Percentiles rank a stretch among this genome's conserved stretches.
phyloP scores from a whole-genome alignment of 768 basidiomycete species.

The Boletus pseudopeckii region DNA sequence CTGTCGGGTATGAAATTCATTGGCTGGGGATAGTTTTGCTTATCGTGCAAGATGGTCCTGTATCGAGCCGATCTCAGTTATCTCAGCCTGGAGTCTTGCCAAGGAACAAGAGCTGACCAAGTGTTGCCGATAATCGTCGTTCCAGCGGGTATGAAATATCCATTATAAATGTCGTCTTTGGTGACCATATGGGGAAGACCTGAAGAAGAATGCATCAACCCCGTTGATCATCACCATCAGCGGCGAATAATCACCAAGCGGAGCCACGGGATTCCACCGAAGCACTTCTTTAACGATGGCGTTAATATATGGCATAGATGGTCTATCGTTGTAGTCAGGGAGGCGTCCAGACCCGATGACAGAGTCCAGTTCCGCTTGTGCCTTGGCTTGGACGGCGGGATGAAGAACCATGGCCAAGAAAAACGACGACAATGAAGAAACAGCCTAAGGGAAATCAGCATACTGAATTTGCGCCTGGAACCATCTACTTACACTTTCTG shows the following conservation, averaged over 20 bases:
- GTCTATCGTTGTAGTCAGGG: slow-evolving; percentile 31
- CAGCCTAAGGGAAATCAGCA: slow-evolving; percentile 20
- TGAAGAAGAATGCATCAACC: slow-evolving; percentile 10
- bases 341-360: slow-evolving; percentile 28
- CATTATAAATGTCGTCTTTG: slow-evolving; percentile 29
- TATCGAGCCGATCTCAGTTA: slow-evolving; percentile 3
- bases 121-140: slow-evolving; percentile 58
- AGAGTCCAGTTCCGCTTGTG: slow-evolving; percentile 28
- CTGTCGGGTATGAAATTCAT: slow-evolving; percentile 37
- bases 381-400: slow-evolving; percentile 28
- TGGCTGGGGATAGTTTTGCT: slow-evolving; percentile 32
- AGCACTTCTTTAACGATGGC: slow-evolving; percentile 32
- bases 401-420: slow-evolving; percentile 31
- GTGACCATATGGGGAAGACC: slow-evolving; percentile 34
- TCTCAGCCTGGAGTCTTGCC: background rate
- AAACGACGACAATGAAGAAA: slow-evolving; percentile 30
- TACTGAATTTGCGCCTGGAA: background rate
- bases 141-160: slow-evolving; percentile 33
- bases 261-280: slow-evolving; percentile 34
- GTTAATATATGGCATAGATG: slow-evolving; percentile 24
- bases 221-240: slow-evolving; percentile 8
- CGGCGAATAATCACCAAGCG: slow-evolving; percentile 27
- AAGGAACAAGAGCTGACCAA: slow-evolving; percentile 37
- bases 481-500: slow-evolving; percentile 32
- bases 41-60: slow-evolving; percentile 41